Percentiles rank a stretch among this genome's conserved stretches.
These are phyloP conservation scores for Ophiocordyceps sinensis DNA, from an alignment of 2,329 filamentous ascomycete species.

Conservation along the genomic window DNA sequence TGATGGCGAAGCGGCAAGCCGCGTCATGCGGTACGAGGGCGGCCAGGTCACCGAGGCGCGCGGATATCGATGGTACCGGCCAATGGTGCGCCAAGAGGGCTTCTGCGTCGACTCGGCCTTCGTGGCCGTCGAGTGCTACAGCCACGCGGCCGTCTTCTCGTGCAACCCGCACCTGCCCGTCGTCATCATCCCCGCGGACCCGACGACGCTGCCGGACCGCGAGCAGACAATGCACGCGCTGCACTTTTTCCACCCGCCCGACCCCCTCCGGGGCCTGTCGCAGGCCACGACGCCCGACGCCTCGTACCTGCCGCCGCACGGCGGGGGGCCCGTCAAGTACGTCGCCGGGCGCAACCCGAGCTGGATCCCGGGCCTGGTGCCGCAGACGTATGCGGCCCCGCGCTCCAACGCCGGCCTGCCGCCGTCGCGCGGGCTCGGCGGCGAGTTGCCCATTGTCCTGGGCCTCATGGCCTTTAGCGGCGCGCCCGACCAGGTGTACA, in stretches of 20 bases:
- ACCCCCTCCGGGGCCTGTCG: conserved; percentile 11
- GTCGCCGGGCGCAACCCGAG: conserved; percentile 16
- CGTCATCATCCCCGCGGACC: conserved; percentile 12
- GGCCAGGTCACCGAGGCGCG: conserved; percentile 13
- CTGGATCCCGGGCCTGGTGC: conserved; percentile 25
- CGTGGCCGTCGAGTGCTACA: conserved; percentile 6
- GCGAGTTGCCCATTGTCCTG: conserved; percentile 22
- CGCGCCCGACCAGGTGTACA: conserved; percentile 11
- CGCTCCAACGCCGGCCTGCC: background rate
- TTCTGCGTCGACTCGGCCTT: conserved; percentile 1
- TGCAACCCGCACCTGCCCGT: conserved; percentile 22
- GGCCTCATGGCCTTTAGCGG: conserved; percentile 24
- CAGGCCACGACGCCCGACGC: conserved; percentile 11
- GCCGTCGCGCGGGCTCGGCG: conserved; percentile 18
- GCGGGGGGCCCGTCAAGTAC: conserved; percentile 9
- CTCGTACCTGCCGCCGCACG: conserved; percentile 1
- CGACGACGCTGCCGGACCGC: conserved; percentile 1
- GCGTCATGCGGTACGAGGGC: conserved; percentile 20
- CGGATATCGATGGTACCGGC: background rate
- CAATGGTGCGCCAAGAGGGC: background rate
- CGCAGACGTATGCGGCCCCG: conserved; percentile 13
- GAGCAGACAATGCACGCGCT: conserved; percentile 13
- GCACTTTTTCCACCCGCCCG: conserved; percentile 12
- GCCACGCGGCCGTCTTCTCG: conserved; percentile 17
- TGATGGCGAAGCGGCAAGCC: conserved; percentile 11